Base-by-base conservation (phyloP, 345 rosid genomes). In the Chamaenerion angustifolium region DNA sequence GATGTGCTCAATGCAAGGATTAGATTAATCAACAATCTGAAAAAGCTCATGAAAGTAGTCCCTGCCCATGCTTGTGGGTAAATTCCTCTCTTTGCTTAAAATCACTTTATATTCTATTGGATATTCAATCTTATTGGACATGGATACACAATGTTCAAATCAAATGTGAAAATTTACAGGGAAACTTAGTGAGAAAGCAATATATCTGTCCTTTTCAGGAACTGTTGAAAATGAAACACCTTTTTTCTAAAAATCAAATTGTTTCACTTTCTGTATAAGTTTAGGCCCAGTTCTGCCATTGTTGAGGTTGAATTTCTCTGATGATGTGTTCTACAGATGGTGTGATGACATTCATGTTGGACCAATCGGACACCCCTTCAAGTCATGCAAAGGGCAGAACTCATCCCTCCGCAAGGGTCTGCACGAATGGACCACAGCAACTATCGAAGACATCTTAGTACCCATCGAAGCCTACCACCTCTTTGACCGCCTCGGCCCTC, bases 261-360 rank as follows among this genome's bases (percentile, higher is more conserved):
- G 7, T 31, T 31, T 31, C 37, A 31, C 10, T 7, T 31, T 31
- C 37, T 31, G 37, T 21, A 21, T 4, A 21, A 21, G 25, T 21
- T 21, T 21, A 21, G 25, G 0, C 25, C 25, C 25, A 21, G 25
- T 21, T 31, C 37, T 31, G 37, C 8, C 37, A 31, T 31, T 5
- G 6, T 5, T 31, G 8, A 31, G 37, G 10, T 31, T 31, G 3
- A 31, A n/a, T 3, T 16, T 23, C 9, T 16, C 0, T 57, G 52
- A 56, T 10, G 27, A 18, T 40, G 17, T 16, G 46, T 31, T 65
- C 48, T 61, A 67, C 80, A 92, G 96, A 58, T 83, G 72, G 75
- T 92, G 98, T 50, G 66, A 67, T 59, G 98, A 92, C 71, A 80
- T 92, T 59, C 96, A 86, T 23, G 98, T 92, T 53, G 98, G 98